phyloP scores from a whole-genome alignment of 2,329 filamentous ascomycete species.

The Monosporascus sp. region DNA sequence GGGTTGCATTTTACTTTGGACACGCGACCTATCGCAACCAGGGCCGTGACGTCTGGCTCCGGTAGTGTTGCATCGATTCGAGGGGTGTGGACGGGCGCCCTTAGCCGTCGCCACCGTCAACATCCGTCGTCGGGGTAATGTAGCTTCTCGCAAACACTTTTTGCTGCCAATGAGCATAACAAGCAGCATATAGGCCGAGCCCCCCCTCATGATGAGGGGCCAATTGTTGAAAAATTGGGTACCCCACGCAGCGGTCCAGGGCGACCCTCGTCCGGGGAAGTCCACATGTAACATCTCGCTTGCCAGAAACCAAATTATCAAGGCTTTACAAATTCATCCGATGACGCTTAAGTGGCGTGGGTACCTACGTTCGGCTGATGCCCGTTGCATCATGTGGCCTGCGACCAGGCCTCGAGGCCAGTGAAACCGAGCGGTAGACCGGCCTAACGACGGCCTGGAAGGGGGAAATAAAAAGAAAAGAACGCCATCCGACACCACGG shows the following conservation, averaged over 20 bases:
- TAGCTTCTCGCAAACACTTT: neutral
- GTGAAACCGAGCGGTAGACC: neutral
- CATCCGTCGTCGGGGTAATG: neutral
- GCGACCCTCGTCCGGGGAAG: neutral
- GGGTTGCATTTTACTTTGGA: neutral
- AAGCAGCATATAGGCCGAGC: too few species aligned
- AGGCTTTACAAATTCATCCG: neutral
- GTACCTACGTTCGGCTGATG: neutral
- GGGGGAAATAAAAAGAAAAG: neutral
- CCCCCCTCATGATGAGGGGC: too few species aligned
- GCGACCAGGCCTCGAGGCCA: neutral
- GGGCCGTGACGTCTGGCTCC: neutral
- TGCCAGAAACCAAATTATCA: neutral
- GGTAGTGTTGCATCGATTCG: neutral
- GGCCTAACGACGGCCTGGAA: neutral
- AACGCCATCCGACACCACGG: neutral
- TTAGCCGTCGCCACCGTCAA: neutral
- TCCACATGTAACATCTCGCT: neutral
- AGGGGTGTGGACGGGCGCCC: neutral
- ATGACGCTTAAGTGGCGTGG: neutral
- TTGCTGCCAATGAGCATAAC: too few species aligned
- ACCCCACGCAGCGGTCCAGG: neutral
- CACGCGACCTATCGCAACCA: neutral
- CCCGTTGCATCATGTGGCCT: neutral
- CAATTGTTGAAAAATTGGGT: neutral